Evolutionary conservation across 2,329 filamentous ascomycete genomes (phyloP), one percentile per base, ranked within the genome.

Genomic region (Cordyceps cicadae): DNA sequence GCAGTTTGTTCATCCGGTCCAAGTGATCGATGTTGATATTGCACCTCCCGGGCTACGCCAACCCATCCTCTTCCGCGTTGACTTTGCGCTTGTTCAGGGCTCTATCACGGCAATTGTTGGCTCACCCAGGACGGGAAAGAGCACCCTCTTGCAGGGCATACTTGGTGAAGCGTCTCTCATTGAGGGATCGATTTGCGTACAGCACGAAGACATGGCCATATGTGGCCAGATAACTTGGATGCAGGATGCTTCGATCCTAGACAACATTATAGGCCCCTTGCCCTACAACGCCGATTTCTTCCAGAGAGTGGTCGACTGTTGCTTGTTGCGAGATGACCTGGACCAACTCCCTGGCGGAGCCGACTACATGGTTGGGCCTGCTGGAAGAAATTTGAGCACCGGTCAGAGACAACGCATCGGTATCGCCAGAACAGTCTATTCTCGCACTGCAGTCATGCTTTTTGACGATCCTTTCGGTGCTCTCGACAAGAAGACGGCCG

Each of bases 271-370:
- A 3, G 59, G 59, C 5, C 59, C 59, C 15, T 17, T 51, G 21
- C 51, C 46, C 3, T 61, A 55, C n/a, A 53, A 61, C 9, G 50
- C 59, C 14, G 53, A 55, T 21, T 61, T 54, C 24, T 61, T 55
- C 46, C 14, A 26, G 26, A n/a, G 52, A 5, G 52, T 61, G 6
- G 6, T 61, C 24, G 26, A 32, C 6, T 54, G 52, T 15, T 61
- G 53, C 15, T 12, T 51, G 34, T 53, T 61, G 11, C 32, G 56
- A 19, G 17, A 56, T 26, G 59, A 61, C 24, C 15, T 61, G 14
- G 8, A 15, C 3, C 37, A 26, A 15, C 53, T 61, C 12, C 53
- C 53, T 9, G 53, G 39, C 37, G 37, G 51, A 5, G 59, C 52
- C 15, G 52, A 51, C 21, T 55, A 50, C 24, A 45, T 56, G 6